Conservation (phyloP, 164 flowering plant species). For the Magnolia officinalis region DNA sequence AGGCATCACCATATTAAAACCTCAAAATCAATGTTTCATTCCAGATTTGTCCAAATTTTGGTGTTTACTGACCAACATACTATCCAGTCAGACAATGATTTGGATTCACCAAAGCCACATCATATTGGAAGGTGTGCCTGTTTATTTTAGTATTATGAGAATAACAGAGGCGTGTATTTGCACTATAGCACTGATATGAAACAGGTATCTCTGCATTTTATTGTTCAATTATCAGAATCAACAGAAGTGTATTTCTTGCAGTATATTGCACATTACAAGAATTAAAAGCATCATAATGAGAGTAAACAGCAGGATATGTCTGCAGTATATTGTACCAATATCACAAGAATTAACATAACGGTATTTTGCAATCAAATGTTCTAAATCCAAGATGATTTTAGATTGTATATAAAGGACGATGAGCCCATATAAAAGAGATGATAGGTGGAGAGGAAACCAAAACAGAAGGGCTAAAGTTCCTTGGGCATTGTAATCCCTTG, state of each 20-base stretch:
- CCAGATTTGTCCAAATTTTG: too few relatives aligned
- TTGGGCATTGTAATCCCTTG: conserved; percentile 15
- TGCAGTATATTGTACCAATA: too few relatives aligned
- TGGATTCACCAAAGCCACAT: too few relatives aligned
- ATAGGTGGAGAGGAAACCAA: conserved; percentile 10
- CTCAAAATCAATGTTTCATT: too few relatives aligned
- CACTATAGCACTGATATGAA: too few relatives aligned
- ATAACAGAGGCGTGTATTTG: too few relatives aligned
- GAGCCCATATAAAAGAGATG: not conserved
- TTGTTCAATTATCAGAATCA: not conserved
- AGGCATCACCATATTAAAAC: too few relatives aligned
- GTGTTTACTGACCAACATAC: too few relatives aligned
- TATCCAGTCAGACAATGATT: too few relatives aligned
- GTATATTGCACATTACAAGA: too few relatives aligned
- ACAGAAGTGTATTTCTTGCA: not conserved
- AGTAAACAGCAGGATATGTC: not conserved
- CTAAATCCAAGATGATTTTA: not conserved
- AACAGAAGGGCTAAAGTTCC: not conserved
- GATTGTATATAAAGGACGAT: not conserved
- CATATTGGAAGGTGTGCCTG: too few relatives aligned
- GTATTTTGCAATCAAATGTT: not conserved
- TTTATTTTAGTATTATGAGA: too few relatives aligned
- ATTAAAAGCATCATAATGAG: not conserved
- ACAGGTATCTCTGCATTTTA: not conserved
- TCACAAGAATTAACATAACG: not conserved